Conservation (phyloP, 495 filamentous ascomycete species). For the Aspergillus hancockii region DNA sequence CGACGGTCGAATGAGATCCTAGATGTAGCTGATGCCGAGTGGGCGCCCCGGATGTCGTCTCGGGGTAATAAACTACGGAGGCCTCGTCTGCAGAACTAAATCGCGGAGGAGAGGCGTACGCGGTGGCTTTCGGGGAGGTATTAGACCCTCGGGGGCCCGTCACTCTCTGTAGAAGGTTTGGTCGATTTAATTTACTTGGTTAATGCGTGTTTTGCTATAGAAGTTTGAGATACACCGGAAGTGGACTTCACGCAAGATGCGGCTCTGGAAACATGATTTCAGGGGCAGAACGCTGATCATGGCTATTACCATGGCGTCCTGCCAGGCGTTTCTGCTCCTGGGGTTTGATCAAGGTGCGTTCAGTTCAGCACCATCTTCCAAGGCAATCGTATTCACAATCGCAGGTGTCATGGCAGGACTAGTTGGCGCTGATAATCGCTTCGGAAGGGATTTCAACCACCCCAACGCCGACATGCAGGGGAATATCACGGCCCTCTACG, state of each 20-base stretch:
- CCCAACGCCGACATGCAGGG: conserved; percentile 43
- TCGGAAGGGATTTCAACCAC: conserved; percentile 40
- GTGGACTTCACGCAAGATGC: conserved; percentile 12
- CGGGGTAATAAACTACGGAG: not conserved
- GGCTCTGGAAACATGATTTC: conserved; percentile 29
- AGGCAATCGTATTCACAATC: not conserved
- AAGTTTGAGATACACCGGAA: not conserved
- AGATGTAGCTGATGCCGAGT: not conserved
- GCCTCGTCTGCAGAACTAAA: not conserved
- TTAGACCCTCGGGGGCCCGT: not conserved
- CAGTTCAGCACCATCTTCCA: not conserved
- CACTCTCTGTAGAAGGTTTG: not conserved
- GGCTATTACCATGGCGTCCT: conserved; percentile 29
- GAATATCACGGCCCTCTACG: conserved; percentile 47
- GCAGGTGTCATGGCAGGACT: conserved; percentile 38
- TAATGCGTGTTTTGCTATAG: no score
- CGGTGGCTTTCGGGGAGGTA: not conserved
- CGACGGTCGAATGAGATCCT: not conserved
- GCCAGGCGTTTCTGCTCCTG: conserved; percentile 40
- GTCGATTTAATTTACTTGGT: not conserved
- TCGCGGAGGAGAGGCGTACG: not conserved
- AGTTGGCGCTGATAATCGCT: conserved; percentile 39
- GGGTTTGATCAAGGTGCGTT: conserved; percentile 37
- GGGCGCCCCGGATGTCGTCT: not conserved
- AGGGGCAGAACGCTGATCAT: conserved; percentile 22